Percentiles rank a stretch among this genome's conserved stretches.
Evolutionary conservation across 2,329 filamentous ascomycete genomes (phyloP).

Genomic region (Dissoconium aciculare): DNA sequence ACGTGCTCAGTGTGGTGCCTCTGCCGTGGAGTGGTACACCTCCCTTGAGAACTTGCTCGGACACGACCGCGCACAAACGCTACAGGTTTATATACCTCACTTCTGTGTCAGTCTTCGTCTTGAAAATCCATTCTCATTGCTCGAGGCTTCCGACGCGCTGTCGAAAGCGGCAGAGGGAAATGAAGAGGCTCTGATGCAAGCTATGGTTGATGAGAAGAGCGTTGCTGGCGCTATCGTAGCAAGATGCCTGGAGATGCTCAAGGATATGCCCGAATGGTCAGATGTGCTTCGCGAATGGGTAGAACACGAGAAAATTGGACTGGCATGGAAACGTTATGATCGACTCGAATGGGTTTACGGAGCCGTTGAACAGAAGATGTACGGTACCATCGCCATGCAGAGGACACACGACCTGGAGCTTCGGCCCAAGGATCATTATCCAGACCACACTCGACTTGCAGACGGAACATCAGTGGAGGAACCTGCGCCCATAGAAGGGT

Average conservation of each 20-base stretch:
- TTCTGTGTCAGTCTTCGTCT: slow-evolving; percentile 44
- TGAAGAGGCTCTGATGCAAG: slow-evolving; percentile 31
- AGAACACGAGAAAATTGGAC: slow-evolving; percentile 43
- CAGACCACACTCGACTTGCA: slow-evolving; percentile 33
- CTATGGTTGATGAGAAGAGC: slow-evolving; percentile 38
- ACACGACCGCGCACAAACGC: slow-evolving; percentile 39
- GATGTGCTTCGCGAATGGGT: slow-evolving; percentile 46
- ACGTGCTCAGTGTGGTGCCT: slow-evolving; percentile 44
- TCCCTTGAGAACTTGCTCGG: slow-evolving; percentile 47
- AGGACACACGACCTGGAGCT: slow-evolving; percentile 52
- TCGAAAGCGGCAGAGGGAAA: slow-evolving; percentile 30
- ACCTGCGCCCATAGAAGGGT: slow-evolving; percentile 49
- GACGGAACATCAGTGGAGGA: slow-evolving; percentile 38
- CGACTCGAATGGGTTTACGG: slow-evolving; percentile 54
- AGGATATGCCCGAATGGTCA: slow-evolving; percentile 42
- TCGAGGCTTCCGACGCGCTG: slow-evolving; percentile 31
- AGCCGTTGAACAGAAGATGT: slow-evolving; percentile 51
- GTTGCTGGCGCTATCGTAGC: slow-evolving; percentile 42
- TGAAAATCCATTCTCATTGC: slow-evolving; percentile 43
- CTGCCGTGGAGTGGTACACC: slow-evolving; percentile 54
- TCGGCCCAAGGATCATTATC: slow-evolving; percentile 50
- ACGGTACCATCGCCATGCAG: slow-evolving; percentile 52
- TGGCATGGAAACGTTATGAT: slow-evolving; percentile 56
- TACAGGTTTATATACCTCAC: slow-evolving; percentile 49
- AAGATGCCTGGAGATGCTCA: slow-evolving; percentile 44